phyloP scores from a whole-genome alignment of 108 stramenopile genomes.

The Nitzschia sp. region DNA sequence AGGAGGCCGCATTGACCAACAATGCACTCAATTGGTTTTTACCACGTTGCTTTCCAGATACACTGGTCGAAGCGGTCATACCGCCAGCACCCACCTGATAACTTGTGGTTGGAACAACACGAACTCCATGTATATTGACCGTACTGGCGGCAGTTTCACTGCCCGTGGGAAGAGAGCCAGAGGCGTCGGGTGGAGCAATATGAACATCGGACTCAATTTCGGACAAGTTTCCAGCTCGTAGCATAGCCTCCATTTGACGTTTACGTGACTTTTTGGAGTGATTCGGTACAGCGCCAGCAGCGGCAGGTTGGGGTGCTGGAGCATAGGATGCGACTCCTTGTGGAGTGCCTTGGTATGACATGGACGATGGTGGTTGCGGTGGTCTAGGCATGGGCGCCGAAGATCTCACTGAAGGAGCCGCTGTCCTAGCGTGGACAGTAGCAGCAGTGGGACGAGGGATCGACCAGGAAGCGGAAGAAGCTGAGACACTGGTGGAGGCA shows the following conservation, averaged over 20 bases:
- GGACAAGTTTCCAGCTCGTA: conserved; percentile 38
- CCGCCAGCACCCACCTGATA: conserved; percentile 34
- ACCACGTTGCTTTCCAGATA: conserved; percentile 32
- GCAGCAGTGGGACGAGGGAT: background rate
- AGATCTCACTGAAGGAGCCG: conserved; percentile 11
- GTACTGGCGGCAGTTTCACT: no score
- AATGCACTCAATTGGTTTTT: conserved; percentile 47
- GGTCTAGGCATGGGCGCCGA: background rate
- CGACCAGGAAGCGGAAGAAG: background rate
- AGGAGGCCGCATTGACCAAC: conserved; percentile 38
- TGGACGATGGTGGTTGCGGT: background rate
- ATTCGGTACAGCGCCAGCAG: conserved; percentile 1
- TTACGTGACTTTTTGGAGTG: conserved; percentile 25
- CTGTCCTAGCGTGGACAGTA: background rate
- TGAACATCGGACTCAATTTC: conserved; percentile 22
- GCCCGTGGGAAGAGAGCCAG: background rate
- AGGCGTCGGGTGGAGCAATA: background rate
- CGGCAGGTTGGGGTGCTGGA: conserved; percentile 1
- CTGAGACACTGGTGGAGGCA: background rate
- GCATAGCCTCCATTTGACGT: conserved; percentile 48
- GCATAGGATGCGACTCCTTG: background rate
- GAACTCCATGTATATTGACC: conserved; percentile 17
- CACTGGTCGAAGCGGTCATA: conserved; percentile 13
- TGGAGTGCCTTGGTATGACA: background rate
- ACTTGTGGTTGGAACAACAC: conserved; percentile 35